Percentiles rank a stretch among this genome's conserved stretches.
Conservation (phyloP, 371 early-diverging fungal genomes). For the Circinella umbellata region DNA sequence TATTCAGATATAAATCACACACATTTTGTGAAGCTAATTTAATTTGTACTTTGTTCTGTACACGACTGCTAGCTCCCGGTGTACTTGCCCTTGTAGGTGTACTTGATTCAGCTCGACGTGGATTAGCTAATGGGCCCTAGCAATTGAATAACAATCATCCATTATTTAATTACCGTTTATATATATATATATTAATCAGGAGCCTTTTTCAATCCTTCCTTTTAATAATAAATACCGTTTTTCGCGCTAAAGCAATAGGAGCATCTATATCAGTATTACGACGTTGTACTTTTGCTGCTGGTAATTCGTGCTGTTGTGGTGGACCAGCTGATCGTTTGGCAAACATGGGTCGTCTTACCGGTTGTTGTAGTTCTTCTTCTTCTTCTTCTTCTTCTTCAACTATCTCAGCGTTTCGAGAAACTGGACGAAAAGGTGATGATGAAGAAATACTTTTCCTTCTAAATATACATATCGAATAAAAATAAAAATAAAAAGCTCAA, state of each 20-base stretch:
- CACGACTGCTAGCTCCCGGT: not conserved
- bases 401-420: not conserved
- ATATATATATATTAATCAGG: not conserved
- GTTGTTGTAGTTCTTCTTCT: not conserved
- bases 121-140: not conserved
- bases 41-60: not conserved
- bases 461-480: no score
- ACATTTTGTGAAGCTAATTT: slow-evolving; percentile 13
- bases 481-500: no score
- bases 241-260: not conserved
- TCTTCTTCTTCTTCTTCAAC: not conserved
- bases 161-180: not conserved
- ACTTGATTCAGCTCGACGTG: not conserved
- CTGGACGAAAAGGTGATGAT: not conserved
- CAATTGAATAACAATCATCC: no score
- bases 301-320: not conserved
- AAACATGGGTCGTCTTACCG: not conserved
- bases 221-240: not conserved
- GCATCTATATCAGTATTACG: not conserved
- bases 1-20: slow-evolving; percentile 20
- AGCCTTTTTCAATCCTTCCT: no score
- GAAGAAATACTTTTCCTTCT: not conserved
- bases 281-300: slow-evolving; percentile 10
- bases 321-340: slow-evolving; percentile 14
- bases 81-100: not conserved